A percentile compares a stretch with the other conserved stretches of the same genome.
Evolutionary conservation across 2,329 filamentous ascomycete genomes (phyloP).

Genomic region (Diaporthe helianthi): DNA sequence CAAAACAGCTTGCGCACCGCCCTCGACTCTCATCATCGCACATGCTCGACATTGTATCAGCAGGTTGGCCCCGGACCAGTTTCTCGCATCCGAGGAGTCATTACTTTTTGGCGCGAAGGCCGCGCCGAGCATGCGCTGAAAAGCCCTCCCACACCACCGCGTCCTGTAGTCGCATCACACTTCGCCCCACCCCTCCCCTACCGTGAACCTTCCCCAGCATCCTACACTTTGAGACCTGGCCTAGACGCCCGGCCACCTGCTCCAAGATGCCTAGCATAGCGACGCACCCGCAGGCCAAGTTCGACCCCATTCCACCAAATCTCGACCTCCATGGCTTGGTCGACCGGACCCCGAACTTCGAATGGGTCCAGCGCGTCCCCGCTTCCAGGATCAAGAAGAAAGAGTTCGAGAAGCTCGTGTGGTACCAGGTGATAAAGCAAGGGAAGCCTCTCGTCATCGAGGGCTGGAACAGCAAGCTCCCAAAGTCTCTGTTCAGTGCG

Average conservation of each 20-base stretch:
- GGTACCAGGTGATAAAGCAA: slow-evolving; percentile 81
- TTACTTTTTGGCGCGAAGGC: neutral
- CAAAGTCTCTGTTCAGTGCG: slow-evolving; percentile 78
- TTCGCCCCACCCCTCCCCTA: neutral
- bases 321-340: slow-evolving; percentile 81
- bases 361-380: slow-evolving; percentile 83
- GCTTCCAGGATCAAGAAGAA: slow-evolving; percentile 79
- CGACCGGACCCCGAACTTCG: slow-evolving; percentile 81
- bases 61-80: neutral
- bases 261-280: slow-evolving; percentile 71
- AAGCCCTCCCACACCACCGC: slow-evolving; percentile 2
- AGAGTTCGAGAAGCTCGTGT: slow-evolving; percentile 84
- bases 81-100: neutral
- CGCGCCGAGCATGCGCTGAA: slow-evolving; percentile 25
- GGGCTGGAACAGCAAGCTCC: slow-evolving; percentile 79
- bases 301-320: slow-evolving; percentile 88
- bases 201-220: neutral
- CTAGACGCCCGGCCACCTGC: neutral
- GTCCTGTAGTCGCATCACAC: slow-evolving; percentile 16
- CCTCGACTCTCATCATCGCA: neutral
- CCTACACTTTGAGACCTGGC: neutral
- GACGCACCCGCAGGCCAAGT: slow-evolving; percentile 82
- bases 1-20: neutral
- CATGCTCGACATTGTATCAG: neutral
- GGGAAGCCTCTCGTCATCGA: slow-evolving; percentile 92